A percentile compares a stretch with the other conserved stretches of the same genome.
Evolutionary conservation across 805 yeast genomes (phyloP).

Genomic region (baker's yeast (Saccharomyces cerevisiae)): DNA sequence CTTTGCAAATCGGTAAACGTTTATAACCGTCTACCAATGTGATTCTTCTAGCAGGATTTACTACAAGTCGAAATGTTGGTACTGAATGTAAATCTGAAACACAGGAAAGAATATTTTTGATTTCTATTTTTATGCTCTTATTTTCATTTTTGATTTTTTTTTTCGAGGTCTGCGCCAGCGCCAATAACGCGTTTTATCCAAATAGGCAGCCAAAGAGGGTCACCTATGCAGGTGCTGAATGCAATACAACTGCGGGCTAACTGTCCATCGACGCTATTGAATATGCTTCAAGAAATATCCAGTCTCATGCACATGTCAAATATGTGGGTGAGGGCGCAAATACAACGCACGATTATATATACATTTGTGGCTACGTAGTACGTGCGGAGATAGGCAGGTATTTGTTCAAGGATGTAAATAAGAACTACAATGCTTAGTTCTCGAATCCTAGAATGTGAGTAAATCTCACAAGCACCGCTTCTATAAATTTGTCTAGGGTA

Average conservation of each 20-base stretch:
- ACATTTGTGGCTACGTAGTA: neutral
- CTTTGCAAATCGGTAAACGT: neutral
- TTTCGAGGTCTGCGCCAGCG: neutral
- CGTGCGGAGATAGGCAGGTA: neutral
- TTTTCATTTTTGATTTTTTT: neutral
- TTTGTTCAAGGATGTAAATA: neutral
- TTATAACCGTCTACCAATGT: neutral
- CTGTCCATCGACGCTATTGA: neutral
- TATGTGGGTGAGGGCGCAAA: no score
- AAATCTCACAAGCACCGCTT: neutral
- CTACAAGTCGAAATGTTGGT: neutral
- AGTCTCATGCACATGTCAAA: no score
- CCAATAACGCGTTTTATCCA: neutral
- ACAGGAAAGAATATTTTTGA: neutral
- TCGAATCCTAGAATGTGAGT: no score
- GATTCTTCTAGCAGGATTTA: neutral
- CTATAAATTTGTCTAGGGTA: neutral
- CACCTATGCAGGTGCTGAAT: neutral
- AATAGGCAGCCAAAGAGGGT: neutral
- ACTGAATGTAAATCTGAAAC: neutral
- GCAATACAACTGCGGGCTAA: neutral
- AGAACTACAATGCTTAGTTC: neutral
- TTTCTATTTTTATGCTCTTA: neutral
- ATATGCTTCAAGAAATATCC: neutral
- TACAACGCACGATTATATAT: no score